Percentiles rank a stretch among this genome's conserved stretches.
Conservation (phyloP, 139 green algal species). For the Micractinium sp. region DNA sequence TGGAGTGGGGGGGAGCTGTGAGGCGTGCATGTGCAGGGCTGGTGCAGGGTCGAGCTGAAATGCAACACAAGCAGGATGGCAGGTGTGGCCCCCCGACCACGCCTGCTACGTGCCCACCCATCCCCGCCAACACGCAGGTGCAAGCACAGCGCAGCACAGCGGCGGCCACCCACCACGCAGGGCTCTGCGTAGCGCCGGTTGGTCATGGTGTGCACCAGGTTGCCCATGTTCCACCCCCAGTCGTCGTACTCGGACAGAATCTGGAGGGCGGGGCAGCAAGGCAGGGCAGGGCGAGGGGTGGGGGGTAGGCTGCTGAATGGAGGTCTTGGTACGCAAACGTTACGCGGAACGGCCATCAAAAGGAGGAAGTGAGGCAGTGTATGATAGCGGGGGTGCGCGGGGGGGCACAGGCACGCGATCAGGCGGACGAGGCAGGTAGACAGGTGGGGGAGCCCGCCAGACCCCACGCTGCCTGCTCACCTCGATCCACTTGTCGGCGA, state of each 20-base stretch:
- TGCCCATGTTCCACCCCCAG: slow-evolving; percentile 93
- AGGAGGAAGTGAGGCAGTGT: too few species aligned
- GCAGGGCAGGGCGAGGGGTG: background rate
- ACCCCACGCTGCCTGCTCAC: slow-evolving; percentile 31
- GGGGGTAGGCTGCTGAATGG: background rate
- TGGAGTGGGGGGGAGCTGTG: background rate
- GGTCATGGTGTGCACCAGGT: slow-evolving; percentile 94
- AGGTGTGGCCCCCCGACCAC: too few species aligned
- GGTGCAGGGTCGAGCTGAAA: too few species aligned
- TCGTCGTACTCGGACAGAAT: slow-evolving; percentile 75
- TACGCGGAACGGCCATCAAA: too few species aligned
- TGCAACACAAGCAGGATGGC: too few species aligned
- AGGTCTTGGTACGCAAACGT: too few species aligned
- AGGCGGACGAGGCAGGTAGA: background rate
- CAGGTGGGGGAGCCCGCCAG: too few species aligned
- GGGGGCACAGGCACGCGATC: too few species aligned
- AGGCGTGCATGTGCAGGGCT: background rate
- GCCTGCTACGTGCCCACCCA: too few species aligned
- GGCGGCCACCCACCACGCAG: slow-evolving; percentile 70
- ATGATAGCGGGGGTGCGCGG: background rate
- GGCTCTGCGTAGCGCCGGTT: slow-evolving; percentile 93
- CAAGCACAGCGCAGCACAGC: background rate
- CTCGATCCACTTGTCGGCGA: slow-evolving; percentile 99
- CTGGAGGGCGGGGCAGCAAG: background rate
- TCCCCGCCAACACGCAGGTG: too few species aligned